Evolutionary conservation across 352 stramenopile genomes (phyloP), one percentile per base, ranked within the genome.

Genomic region (Phytopythium montanum): DNA sequence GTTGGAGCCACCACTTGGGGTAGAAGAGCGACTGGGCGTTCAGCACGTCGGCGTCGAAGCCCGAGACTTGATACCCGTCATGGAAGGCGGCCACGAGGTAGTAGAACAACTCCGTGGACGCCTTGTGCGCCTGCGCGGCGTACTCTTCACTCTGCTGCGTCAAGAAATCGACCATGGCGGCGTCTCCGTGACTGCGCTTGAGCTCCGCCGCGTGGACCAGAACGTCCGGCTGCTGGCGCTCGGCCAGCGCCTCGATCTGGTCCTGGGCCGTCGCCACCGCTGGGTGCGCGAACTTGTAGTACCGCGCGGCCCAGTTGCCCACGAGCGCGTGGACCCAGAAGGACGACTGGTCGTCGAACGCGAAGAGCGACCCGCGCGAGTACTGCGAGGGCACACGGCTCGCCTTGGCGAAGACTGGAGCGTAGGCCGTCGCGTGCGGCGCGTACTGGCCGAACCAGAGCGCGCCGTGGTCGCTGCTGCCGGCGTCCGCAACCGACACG

Each of bases 371-470:
- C 3, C 80, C 81, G 28, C 52, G 74, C 23, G 81, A 59, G 36
- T 86, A 71, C 33, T 80, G 66, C n/a, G 64, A 34, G 0, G 87
- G 86, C 1, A 90, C 61, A 13, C 72, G 66, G 2, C 64, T 66
- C 21, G 81, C 67, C 48, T 81, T 69, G 16, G 94, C 75, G 66
- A 94, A 97, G 60, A 98, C 83, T 0, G 95, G 95, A 14, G 84
- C 85, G 75, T 96, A 98, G 19, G 85, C 76, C 3, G 90, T 92
- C 13, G 78, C 75, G 55, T 97, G 85, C 7, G 92, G 83, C 2
- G 90, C 90, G 62, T 97, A 97, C 74, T 96, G 91, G 16, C 88
- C 88, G 63, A 97, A 96, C 85, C 85, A 95, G 16, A 95, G 55
- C 59, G 80, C 83, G 2, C 76, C 79, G 25, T 85, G 76, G 70